A percentile compares a stretch with the other conserved stretches of the same genome.
These are phyloP conservation scores for Chamaenerion angustifolium DNA, from an alignment of 345 rosid genomes.

Conservation along the genomic window DNA sequence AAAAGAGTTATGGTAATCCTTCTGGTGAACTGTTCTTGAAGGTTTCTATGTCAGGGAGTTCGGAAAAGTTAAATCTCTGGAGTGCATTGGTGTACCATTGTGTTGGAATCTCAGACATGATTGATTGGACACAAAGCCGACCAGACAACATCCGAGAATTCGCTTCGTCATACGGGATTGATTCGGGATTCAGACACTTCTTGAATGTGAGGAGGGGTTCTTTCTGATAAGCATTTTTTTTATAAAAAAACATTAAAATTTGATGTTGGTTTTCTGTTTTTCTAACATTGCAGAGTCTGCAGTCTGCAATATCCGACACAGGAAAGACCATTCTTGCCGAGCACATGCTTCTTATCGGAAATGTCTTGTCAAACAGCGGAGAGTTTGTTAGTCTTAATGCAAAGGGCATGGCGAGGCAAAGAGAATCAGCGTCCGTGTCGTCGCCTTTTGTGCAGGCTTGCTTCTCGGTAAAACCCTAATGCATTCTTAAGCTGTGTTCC, in stretches of 20 bases:
- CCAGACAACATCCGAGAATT: conserved; percentile 67
- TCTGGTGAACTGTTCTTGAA: conserved; percentile 67
- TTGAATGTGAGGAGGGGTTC: conserved; percentile 21
- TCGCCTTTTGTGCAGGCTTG: conserved; percentile 85
- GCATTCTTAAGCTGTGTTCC: too few species aligned
- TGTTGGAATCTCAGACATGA: conserved; percentile 50
- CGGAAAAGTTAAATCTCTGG: conserved; percentile 45
- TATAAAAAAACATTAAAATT: too few species aligned
- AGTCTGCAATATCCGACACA: conserved; percentile 63
- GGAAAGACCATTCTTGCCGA: conserved; percentile 60
- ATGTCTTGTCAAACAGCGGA: conserved; percentile 60
- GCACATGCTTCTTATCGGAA: conserved; percentile 59
- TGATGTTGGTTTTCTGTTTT: not conserved
- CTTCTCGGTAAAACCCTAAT: conserved; percentile 55
- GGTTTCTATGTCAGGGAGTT: conserved; percentile 41
- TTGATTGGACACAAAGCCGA: conserved; percentile 84
- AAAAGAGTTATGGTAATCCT: conserved; percentile 14
- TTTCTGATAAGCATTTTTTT: not conserved
- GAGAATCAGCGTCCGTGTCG: conserved; percentile 39
- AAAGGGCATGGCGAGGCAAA: conserved; percentile 55
- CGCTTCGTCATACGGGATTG: conserved; percentile 61
- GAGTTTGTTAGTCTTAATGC: conserved; percentile 78
- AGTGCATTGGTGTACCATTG: conserved; percentile 44
- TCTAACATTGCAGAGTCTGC: conserved; percentile 40
- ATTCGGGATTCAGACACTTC: conserved; percentile 58